Evolutionary conservation across 345 rosid species (phyloP), one percentile per base, ranked within the genome.

Genomic region (Viola odorata): DNA sequence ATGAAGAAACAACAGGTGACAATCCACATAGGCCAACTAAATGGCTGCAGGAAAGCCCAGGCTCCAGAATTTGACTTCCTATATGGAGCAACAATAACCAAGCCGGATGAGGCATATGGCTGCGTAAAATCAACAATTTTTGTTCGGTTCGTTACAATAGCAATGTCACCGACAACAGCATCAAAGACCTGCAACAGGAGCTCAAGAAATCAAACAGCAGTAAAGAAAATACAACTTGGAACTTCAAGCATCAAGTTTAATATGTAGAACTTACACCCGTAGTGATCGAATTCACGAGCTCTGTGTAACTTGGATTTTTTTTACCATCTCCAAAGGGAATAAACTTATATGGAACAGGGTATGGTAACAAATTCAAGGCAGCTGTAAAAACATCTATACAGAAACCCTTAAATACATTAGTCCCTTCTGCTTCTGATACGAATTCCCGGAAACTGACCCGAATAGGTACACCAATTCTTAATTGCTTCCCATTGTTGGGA

Each of bases 21-120:
- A 12, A 71, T 74, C 99, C 97, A 94, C 96, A 89, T 79, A 39
- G 41, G 77, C 5, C 73, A 65, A 69, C 80, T 76, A 67, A 89
- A 89, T 6, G 97, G 99, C 17, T 75, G 79, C 49, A 94, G 71
- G 84, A 94, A 94, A 48, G 97, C 90, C 99, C 99, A 94, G 41
- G 96, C 91, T 49, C 97, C 96, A 9, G 90, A 70, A 51, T 86
- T 88, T 66, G 77, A 64, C 77, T 82, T 87, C 78, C 74, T 82
- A 61, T 85, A 87, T 13, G 89, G 96, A 32, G 84, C 91, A 67
- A 94, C 96, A 58, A 94, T 84, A 64, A 94, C 91, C 53, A 94
- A 77, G 58, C 99, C 99, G 40, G 99, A 94, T 53, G 96, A 77
- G 45, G 75, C 90, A 75, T 81, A 94, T 15, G 99, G 99, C 77